Evolutionary conservation across 2,329 filamentous ascomycete genomes (phyloP).

Genomic region (Calonectria fujianensis): DNA sequence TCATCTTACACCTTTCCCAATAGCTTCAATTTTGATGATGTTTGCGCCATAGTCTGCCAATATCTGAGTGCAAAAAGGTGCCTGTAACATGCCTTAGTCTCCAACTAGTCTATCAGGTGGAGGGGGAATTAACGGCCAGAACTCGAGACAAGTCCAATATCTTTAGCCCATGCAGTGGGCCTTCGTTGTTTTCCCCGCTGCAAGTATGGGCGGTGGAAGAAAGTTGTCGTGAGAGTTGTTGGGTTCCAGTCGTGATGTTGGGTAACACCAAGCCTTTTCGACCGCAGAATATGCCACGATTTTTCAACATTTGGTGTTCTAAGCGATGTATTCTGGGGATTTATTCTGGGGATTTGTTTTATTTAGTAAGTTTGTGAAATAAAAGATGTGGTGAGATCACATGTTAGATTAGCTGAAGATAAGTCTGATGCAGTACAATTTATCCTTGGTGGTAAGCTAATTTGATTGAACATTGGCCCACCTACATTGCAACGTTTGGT

Average conservation of each 20-base stretch:
- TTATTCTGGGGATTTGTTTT: not conserved
- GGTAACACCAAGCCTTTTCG: not conserved
- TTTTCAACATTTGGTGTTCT: not conserved
- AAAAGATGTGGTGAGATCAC: not conserved
- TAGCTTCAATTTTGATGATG: slow-evolving; percentile 62
- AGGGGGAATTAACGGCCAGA: slow-evolving; percentile 34
- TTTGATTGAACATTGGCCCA: not conserved
- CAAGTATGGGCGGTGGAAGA: not conserved
- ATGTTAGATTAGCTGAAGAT: not conserved
- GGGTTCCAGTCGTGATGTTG: not conserved
- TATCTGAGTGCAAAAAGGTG: slow-evolving; percentile 64
- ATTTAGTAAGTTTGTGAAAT: not conserved
- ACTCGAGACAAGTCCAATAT: slow-evolving; percentile 44
- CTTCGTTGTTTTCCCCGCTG: not conserved
- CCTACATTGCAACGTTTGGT: not conserved
- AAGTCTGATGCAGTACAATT: not conserved
- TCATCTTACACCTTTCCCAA: slow-evolving; percentile 53
- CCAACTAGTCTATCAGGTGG: not conserved
- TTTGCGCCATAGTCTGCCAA: slow-evolving; percentile 66
- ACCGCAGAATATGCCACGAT: not conserved
- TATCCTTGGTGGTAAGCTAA: not conserved
- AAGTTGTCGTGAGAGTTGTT: slow-evolving; percentile 4
- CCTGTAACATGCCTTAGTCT: slow-evolving; percentile 41
- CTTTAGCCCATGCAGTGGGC: slow-evolving; percentile 29
- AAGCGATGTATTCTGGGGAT: not conserved